Evolutionary conservation across 345 rosid species (phyloP).

Genomic region (Syzygium aqueum): DNA sequence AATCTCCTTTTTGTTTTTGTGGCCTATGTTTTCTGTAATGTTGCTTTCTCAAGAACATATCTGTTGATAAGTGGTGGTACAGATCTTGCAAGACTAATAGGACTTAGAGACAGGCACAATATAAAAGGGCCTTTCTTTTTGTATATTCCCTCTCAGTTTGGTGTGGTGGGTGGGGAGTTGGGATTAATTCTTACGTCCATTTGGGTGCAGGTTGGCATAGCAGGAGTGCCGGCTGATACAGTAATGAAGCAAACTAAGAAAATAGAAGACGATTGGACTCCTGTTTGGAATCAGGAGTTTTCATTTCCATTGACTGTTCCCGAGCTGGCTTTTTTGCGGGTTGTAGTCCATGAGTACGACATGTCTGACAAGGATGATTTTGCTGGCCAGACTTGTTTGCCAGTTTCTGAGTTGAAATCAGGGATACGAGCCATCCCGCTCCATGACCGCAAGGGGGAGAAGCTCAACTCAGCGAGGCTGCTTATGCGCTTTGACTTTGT

Average conservation of each 20-base stretch:
- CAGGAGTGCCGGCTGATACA: constrained; percentile 37
- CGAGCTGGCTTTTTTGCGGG: constrained; percentile 27
- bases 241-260: constrained; percentile 8
- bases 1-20: neutral
- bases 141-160: neutral
- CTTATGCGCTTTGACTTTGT: constrained; percentile 39
- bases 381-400: constrained; percentile 51
- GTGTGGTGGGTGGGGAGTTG: neutral
- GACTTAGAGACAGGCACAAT: neutral
- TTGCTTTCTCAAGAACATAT: neutral
- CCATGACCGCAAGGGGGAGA: constrained; percentile 24
- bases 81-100: neutral
- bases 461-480: constrained; percentile 34
- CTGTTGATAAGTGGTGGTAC: neutral
- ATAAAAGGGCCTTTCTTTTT: neutral
- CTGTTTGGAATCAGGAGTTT: constrained; percentile 36
- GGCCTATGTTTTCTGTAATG: neutral
- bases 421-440: constrained; percentile 57
- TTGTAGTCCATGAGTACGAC: constrained; percentile 43
- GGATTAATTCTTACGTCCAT: neutral
- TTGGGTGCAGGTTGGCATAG: constrained; percentile 38
- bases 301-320: constrained; percentile 38
- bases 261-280: constrained; percentile 33
- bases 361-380: constrained; percentile 41
- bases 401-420: constrained; percentile 36